Conservation (phyloP, 148 eudicot species). For the Gaultheria prostrata region DNA sequence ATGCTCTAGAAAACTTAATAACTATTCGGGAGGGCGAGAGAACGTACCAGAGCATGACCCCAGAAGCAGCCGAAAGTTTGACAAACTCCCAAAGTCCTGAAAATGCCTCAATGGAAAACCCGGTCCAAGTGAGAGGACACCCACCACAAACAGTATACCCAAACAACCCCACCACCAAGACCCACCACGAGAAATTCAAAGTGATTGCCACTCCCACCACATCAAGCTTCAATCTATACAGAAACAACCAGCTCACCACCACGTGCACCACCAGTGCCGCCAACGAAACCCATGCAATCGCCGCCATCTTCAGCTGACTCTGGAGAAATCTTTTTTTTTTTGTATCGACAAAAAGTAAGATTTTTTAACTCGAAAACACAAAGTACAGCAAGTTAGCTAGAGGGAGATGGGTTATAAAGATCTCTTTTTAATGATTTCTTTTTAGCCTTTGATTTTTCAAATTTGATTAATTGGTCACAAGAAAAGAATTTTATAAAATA, state of each 20-base stretch:
- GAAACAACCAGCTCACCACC: slow-evolving; percentile 41
- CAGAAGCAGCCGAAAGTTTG: slow-evolving; percentile 49
- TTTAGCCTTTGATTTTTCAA: background rate
- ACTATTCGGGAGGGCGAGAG: background rate
- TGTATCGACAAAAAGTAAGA: background rate
- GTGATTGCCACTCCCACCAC: slow-evolving; percentile 33
- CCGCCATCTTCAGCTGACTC: slow-evolving; percentile 42
- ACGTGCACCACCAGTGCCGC: slow-evolving; percentile 31
- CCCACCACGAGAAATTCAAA: slow-evolving; percentile 50
- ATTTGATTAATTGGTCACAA: background rate
- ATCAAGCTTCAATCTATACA: slow-evolving; percentile 29
- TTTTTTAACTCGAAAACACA: background rate
- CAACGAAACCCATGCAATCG: slow-evolving; percentile 43
- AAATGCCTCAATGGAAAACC: slow-evolving; percentile 53
- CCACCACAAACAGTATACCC: slow-evolving; percentile 40
- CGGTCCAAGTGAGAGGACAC: slow-evolving; percentile 50
- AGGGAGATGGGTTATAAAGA: background rate
- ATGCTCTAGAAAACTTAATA: no score
- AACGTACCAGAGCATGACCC: slow-evolving; percentile 53
- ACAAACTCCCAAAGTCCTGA: slow-evolving; percentile 52
- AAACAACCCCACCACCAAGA: slow-evolving; percentile 33
- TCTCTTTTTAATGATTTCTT: background rate
- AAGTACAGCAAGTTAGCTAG: no score
- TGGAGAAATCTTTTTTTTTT: slow-evolving; percentile 25
- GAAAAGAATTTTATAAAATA: background rate